A percentile compares a stretch with the other conserved stretches of the same genome.
phyloP scores from a whole-genome alignment of 495 filamentous ascomycete genomes.

The Podospora didyma region DNA sequence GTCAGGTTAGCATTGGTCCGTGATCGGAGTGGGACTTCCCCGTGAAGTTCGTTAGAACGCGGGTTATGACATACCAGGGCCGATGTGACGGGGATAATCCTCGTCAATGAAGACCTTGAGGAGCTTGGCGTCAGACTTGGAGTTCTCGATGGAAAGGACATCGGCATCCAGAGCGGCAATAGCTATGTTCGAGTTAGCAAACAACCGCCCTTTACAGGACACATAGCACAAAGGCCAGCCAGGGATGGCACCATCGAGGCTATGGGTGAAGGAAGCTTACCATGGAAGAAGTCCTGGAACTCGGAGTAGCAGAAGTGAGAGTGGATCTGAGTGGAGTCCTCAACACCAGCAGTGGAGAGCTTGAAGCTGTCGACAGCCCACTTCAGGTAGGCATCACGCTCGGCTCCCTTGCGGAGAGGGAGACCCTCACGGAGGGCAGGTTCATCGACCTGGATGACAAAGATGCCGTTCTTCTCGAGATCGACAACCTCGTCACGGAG shows the following conservation, averaged over 20 bases:
- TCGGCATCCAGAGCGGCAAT: slow-evolving; percentile 97
- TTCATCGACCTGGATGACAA: slow-evolving; percentile 98
- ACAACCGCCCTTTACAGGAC: not conserved
- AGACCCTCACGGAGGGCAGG: slow-evolving; percentile 98
- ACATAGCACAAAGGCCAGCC: no score
- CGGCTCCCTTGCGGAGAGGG: slow-evolving; percentile 82
- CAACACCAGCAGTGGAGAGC: slow-evolving; percentile 83
- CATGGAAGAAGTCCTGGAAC: slow-evolving; percentile 99
- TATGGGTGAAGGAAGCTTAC: not conserved
- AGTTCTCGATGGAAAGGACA: slow-evolving; percentile 98
- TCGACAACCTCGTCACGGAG: slow-evolving; percentile 98
- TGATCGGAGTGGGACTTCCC: not conserved
- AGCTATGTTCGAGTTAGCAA: slow-evolving; percentile 26
- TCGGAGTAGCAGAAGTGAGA: slow-evolving; percentile 99
- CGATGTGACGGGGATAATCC: slow-evolving; percentile 94
- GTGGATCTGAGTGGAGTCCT: slow-evolving; percentile 96
- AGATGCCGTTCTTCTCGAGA: slow-evolving; percentile 91
- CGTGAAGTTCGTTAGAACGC: not conserved
- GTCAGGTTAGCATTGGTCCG: not conserved
- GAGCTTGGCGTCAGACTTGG: slow-evolving; percentile 98
- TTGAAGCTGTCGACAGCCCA: slow-evolving; percentile 98
- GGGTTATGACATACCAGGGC: slow-evolving; percentile 52
- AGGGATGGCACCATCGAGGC: not conserved
- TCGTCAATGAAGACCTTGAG: slow-evolving; percentile 97
- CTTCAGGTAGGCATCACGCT: slow-evolving; percentile 89